These are phyloP conservation scores for Sugiyamaella neomexicana DNA, from an alignment of 1,139 yeast genomes.

Conservation along the genomic window DNA sequence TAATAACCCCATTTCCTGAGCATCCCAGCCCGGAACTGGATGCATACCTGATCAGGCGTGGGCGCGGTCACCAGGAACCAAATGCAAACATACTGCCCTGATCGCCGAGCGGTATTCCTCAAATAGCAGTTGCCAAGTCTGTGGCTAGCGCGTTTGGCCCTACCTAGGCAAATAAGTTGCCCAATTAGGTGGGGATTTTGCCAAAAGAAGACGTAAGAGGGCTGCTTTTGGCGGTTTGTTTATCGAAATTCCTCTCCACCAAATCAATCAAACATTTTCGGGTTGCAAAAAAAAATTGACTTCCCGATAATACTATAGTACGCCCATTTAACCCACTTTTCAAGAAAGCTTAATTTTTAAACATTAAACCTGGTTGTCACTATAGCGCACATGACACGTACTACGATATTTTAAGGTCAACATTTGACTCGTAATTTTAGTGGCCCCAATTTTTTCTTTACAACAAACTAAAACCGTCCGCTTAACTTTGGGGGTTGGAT, in stretches of 20 bases:
- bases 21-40: too few relatives aligned
- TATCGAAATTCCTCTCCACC: background rate
- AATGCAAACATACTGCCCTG: background rate
- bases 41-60: too few relatives aligned
- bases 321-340: too few relatives aligned
- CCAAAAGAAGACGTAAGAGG: background rate
- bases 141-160: background rate
- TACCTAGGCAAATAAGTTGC: conserved; percentile 2
- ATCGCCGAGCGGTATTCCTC: background rate
- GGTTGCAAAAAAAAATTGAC: background rate
- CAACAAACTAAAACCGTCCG: too few relatives aligned
- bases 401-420: too few relatives aligned
- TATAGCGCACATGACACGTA: too few relatives aligned
- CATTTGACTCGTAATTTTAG: too few relatives aligned
- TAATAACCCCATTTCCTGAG: too few relatives aligned
- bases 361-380: too few relatives aligned
- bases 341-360: too few relatives aligned
- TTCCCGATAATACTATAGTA: background rate
- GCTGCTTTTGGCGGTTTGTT: background rate
- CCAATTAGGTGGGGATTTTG: background rate
- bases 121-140: conserved; percentile 11
- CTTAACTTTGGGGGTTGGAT: too few relatives aligned
- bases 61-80: conserved; percentile 7
- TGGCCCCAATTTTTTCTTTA: too few relatives aligned
- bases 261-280: background rate